These are phyloP conservation scores for Cadophora gregata DNA, from an alignment of 2,329 filamentous ascomycete species.

Conservation along the genomic window DNA sequence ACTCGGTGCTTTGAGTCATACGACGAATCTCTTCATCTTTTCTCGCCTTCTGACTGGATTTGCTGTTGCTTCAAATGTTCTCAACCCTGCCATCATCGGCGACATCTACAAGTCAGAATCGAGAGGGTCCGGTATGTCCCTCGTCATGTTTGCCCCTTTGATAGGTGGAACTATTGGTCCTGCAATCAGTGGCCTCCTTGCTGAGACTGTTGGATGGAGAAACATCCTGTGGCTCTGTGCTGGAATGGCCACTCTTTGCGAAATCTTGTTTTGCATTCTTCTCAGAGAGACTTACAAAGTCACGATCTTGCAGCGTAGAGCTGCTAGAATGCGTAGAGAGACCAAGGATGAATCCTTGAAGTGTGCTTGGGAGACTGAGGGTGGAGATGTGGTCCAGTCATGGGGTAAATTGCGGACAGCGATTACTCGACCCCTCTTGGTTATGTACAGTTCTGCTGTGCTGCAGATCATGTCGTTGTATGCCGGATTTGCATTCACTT, in stretches of 20 bases:
- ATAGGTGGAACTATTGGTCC: constrained; percentile 44
- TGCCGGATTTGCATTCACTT: constrained; percentile 50
- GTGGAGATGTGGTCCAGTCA: constrained; percentile 54
- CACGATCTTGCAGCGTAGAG: constrained; percentile 56
- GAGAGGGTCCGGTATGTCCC: constrained; percentile 49
- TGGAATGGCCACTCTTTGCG: constrained; percentile 49
- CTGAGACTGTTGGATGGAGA: constrained; percentile 55
- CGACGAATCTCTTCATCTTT: constrained; percentile 52
- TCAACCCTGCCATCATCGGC: constrained; percentile 53
- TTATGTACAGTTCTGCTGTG: constrained; percentile 56
- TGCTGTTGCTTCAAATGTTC: constrained; percentile 38
- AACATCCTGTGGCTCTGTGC: constrained; percentile 58
- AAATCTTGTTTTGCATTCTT: constrained; percentile 51
- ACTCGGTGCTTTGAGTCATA: constrained; percentile 50
- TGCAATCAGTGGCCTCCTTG: constrained; percentile 46
- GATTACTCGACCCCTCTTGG: constrained; percentile 49
- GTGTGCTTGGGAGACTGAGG: constrained; percentile 51
- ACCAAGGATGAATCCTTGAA: constrained; percentile 53
- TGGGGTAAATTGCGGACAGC: constrained; percentile 47
- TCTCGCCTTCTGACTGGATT: constrained; percentile 44
- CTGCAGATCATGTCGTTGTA: constrained; percentile 53
- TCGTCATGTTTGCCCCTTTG: constrained; percentile 44
- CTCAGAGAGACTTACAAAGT: constrained; percentile 66
- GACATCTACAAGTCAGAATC: constrained; percentile 55
- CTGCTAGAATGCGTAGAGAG: constrained; percentile 50